phyloP scores from a whole-genome alignment of 805 yeast genomes.

The Kazachstania kunashirensis region DNA sequence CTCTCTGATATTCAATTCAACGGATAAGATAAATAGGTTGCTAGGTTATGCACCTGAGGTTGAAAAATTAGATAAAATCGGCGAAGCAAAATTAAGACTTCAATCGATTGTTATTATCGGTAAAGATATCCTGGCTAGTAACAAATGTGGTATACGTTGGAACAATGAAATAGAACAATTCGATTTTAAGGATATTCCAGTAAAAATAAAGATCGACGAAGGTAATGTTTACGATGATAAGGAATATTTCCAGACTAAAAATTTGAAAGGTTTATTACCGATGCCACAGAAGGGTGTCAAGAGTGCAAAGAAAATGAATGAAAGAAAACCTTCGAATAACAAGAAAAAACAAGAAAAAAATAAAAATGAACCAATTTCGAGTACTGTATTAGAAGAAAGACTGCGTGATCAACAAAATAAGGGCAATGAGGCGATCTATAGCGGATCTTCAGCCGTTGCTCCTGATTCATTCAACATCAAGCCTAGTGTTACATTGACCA shows the following conservation, averaged over 20 bases:
- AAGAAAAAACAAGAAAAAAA: neutral
- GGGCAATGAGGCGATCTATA: constrained; percentile 18
- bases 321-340: neutral
- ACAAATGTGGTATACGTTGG: constrained; percentile 17
- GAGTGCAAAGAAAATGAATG: constrained; percentile 1
- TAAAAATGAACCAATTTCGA: neutral
- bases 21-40: constrained; percentile 14
- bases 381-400: too few relatives aligned
- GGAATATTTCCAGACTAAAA: too few relatives aligned
- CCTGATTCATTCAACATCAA: constrained; percentile 20
- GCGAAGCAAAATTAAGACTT: constrained; percentile 7
- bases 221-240: neutral
- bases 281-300: neutral
- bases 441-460: constrained; percentile 28
- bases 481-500: constrained; percentile 16
- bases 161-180: constrained; percentile 1
- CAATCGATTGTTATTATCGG: constrained; percentile 12
- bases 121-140: constrained; percentile 12
- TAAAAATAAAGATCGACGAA: neutral
- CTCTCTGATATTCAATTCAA: constrained; percentile 9
- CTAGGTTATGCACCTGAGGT: constrained; percentile 11
- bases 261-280: neutral
- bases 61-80: constrained; percentile 4
- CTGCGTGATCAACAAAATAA: too few relatives aligned
- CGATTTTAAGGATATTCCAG: neutral